Percentiles rank a stretch among this genome's conserved stretches.
These are phyloP conservation scores for Diaporthe sp. DNA, from an alignment of 2,329 filamentous ascomycete species.

Conservation along the genomic window DNA sequence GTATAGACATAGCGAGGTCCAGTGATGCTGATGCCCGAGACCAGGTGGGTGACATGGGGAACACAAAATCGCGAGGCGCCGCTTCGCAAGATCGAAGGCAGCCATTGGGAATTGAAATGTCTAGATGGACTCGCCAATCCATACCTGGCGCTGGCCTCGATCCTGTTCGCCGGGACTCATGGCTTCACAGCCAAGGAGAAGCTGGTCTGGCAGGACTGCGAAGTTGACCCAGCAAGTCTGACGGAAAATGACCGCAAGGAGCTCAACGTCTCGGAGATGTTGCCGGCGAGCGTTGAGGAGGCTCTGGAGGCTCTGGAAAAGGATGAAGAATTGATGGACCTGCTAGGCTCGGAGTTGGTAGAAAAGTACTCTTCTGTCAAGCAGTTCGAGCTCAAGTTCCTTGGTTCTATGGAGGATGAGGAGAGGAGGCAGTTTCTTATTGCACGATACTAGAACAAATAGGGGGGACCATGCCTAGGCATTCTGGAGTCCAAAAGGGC, in stretches of 20 bases:
- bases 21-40: neutral
- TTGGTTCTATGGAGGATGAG: slow-evolving; percentile 61
- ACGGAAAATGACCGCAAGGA: slow-evolving; percentile 58
- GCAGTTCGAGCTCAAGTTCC: slow-evolving; percentile 65
- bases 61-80: slow-evolving; percentile 84
- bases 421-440: slow-evolving; percentile 71
- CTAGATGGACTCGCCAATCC: slow-evolving; percentile 85
- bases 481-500: neutral
- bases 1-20: too few species aligned
- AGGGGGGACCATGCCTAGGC: neutral
- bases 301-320: slow-evolving; percentile 64
- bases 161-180: slow-evolving; percentile 70
- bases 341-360: slow-evolving; percentile 65
- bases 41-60: slow-evolving; percentile 80
- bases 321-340: slow-evolving; percentile 59
- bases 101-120: slow-evolving; percentile 83
- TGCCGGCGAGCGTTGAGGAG: slow-evolving; percentile 68
- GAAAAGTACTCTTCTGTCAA: slow-evolving; percentile 71
- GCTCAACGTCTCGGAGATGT: slow-evolving; percentile 65
- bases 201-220: slow-evolving; percentile 66
- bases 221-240: slow-evolving; percentile 65
- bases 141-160: slow-evolving; percentile 75
- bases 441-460: slow-evolving; percentile 68
- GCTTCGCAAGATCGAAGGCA: slow-evolving; percentile 73
- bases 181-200: slow-evolving; percentile 62